Base-by-base conservation (phyloP, 371 early-diverging fungal species). In the Chytridium lagenaria region DNA sequence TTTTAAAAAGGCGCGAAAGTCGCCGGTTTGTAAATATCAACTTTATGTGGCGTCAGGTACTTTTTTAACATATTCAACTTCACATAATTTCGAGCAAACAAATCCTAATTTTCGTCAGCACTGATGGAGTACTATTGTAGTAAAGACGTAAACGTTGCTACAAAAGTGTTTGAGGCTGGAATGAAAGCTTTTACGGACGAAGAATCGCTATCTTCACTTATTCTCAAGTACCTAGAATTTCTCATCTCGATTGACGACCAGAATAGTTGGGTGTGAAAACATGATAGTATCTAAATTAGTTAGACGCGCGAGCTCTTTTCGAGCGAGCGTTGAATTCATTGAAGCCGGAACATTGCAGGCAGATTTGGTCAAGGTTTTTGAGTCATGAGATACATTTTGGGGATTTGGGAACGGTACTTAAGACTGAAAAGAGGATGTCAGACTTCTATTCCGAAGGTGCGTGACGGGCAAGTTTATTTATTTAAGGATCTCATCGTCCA, bases 61-160 rank as follows among this genome's bases (percentile, higher is more conserved):
- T 28, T 49, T 16, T 49, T 12, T 31, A 38, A 28, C 69, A 69
- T 23, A n/a, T 19, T 12, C 44, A 12, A 44, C 44, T n/a, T n/a
- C n/a, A n/a, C n/a, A n/a, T n/a, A n/a, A n/a, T n/a, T n/a, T n/a
- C n/a, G n/a, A 44, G 44, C 19, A 19, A 7, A 44, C 44, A 12
- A 23, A 30, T 57, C 30, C 5, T 15, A 57, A 57, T 69, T 37
- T 37, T 51, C 15, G 7, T 50, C 83, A 83, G 98, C 97, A 1
- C 75, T 95, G 67, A 92, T 97, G 93, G 98, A 98, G 83, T 94
- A 92, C 78, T 92, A 96, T 75, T 89, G 91, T 71, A 93, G 90
- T 72, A 95, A 95, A 80, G 93, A 95, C 70, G 81, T 91, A 0
- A 83, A 74, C 2, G 88, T 97, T 68, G 95, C 97, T 0, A 94